Evolutionary conservation across 768 basidiomycete species (phyloP), one percentile per base, ranked within the genome.

Genomic region (Rickenella mellea): DNA sequence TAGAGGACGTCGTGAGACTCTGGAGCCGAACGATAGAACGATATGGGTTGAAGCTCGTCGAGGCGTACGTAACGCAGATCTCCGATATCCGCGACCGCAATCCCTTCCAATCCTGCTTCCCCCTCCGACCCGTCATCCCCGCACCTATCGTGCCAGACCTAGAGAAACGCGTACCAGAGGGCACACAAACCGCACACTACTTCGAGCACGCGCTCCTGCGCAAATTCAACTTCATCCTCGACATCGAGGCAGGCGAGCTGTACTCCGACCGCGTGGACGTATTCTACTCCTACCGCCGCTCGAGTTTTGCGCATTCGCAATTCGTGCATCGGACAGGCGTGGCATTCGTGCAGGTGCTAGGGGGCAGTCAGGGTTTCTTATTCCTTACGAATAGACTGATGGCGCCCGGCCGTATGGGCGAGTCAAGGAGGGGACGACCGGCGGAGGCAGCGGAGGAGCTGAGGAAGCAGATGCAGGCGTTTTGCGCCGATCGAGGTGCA

Each of bases 1-100:
- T 98, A 40, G 93, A 97, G 49, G 91, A 94, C 49, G 74, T 83
- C 40, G 69, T 96, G 19, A 77, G 83, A 28, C 71, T 75, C 40
- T 92, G 91, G 85, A 76, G 75, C 42, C 71, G 86, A 29, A 72
- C 76, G 4, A 87, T 93, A 33, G 92, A 94, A 48, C 74, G 82
- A 39, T 91, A 91, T 47, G 94, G 94, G 3, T 68, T 98, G 42
- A 87, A 79, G 57, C 76, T 99, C 8, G 86, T 97, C 19, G 96
- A 98, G 57, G 88, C 88, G 0, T 92, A 91, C 49, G 89, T 96
- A 21, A 81, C 82, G 27, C 89, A 92, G 56, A 91, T 98, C 57
- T 74, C 79, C 59, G 89, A 92, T 54, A 82, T 96, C 47, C 75
- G 80, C 25, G 73, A 79, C 21, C 78, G 81, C 47, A 94, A 89